Percentiles rank a stretch among this genome's conserved stretches.
Evolutionary conservation across 2,329 filamentous ascomycete genomes (phyloP).

Genomic region (Amphichorda felina): DNA sequence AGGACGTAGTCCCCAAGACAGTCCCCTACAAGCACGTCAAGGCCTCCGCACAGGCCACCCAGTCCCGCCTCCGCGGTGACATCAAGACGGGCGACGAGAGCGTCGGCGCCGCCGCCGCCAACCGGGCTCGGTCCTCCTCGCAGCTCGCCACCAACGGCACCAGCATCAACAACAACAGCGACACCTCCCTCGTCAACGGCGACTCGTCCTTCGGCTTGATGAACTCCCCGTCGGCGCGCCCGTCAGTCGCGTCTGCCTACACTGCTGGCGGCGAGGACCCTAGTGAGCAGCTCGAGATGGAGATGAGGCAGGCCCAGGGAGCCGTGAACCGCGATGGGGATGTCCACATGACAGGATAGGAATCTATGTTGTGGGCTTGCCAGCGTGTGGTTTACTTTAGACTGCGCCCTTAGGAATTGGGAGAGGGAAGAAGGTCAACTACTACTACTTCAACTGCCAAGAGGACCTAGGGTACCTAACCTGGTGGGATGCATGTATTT

Average conservation of each 20-base stretch:
- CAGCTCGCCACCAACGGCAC: conserved; percentile 14
- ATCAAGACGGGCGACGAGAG: conserved; percentile 17
- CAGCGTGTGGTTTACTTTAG: background rate
- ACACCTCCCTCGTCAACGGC: conserved; percentile 14
- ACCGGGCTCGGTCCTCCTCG: too few species aligned
- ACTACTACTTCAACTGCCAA: too few species aligned
- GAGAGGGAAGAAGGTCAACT: too few species aligned
- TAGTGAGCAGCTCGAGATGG: conserved; percentile 40
- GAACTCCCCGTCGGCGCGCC: background rate
- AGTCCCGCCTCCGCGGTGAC: conserved; percentile 18
- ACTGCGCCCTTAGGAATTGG: background rate
- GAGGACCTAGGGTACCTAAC: too few species aligned
- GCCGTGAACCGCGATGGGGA: conserved; percentile 30
- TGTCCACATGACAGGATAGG: conserved; percentile 48
- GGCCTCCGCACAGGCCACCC: conserved; percentile 36
- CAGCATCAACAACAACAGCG: conserved; percentile 13
- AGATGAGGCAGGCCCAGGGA: conserved; percentile 34
- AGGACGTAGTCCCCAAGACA: conserved; percentile 83
- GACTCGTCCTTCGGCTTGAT: conserved; percentile 9
- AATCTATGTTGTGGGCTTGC: background rate
- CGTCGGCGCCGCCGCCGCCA: conserved; percentile 7
- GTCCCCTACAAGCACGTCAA: conserved; percentile 71
- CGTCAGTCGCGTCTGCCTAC: background rate
- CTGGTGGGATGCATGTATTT: too few species aligned
- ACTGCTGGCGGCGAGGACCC: conserved; percentile 23